These are phyloP conservation scores for Chenopodium quinoa DNA, from an alignment of 148 eudicot species.

Conservation along the genomic window DNA sequence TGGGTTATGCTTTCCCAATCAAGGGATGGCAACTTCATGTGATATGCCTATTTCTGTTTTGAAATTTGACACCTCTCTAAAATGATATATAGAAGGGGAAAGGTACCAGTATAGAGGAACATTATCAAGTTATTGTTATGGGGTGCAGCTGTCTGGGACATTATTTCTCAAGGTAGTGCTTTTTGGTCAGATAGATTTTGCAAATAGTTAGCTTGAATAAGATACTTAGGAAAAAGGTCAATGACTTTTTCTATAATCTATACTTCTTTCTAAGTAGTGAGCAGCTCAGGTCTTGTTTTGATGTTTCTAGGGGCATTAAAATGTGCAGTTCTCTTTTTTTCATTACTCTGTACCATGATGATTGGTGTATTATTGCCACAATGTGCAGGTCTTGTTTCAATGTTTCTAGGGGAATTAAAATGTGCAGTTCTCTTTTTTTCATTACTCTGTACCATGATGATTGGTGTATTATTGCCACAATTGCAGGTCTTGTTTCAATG, in stretches of 20 bases:
- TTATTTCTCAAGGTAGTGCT: not conserved
- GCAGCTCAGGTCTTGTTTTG: not conserved
- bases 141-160: not conserved
- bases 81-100: not conserved
- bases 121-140: not conserved
- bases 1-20: too few relatives aligned
- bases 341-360: not conserved
- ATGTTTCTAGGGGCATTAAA: not conserved
- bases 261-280: not conserved
- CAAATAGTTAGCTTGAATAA: not conserved
- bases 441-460: too few relatives aligned
- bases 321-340: not conserved
- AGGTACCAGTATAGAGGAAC: not conserved
- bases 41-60: too few relatives aligned
- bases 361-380: not conserved
- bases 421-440: too few relatives aligned
- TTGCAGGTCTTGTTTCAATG: too few relatives aligned
- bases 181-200: not conserved
- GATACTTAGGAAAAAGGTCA: too few relatives aligned
- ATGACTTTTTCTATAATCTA: not conserved
- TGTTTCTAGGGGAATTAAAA: too few relatives aligned
- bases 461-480: too few relatives aligned
- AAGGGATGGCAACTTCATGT: too few relatives aligned
- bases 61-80: too few relatives aligned
- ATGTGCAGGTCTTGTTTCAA: too few relatives aligned